Evolutionary conservation across 2,329 filamentous ascomycete species (phyloP), one percentile per base, ranked within the genome.

Genomic region (Stagonosporopsis cucurbitacearum): DNA sequence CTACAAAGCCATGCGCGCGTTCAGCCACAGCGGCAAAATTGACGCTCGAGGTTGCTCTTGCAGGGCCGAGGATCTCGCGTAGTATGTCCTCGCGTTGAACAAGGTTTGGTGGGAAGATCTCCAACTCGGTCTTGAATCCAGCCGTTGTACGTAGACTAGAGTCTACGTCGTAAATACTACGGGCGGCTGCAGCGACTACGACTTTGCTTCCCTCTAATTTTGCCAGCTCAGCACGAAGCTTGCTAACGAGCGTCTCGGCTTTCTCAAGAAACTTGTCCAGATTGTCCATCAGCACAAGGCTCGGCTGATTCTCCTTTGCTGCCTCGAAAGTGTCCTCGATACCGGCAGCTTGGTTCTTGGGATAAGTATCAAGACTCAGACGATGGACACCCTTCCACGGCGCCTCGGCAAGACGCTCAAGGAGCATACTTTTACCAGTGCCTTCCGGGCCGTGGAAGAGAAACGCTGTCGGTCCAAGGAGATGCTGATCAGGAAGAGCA

Each of bases 1-100:
- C 89, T 28, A 91, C 96, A 73, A 91, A 97, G 4, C 93, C 94
- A 68, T 97, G 92, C 0, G 93, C 96, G 52, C 86, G 85, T 58
- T 90, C 85, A 37, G 88, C 88, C 39, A 96, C 78, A 17, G 81
- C 78, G 4, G 81, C 32, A 19, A 72, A 63, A 79, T 78, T 8
- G 79, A 81, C n/a, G 71, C 77, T 41, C 85, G 78, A 25, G 72
- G 77, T 13, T 78, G 78, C 54, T 70, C 90, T 79, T 6, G 84
- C 85, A 7, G 60, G 52, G 7, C 67, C 66, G 22, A 75, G 26
- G 6, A 74, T 63, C 36, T 73, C 61, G 26, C 85, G 82, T 20
- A 97, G 75, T 12, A 97, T 96, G 26, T 91, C 87, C 43, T 86
- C 84, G 35, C 94, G 84, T 50, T 89, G 86, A 7, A 79, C 73